A percentile compares a stretch with the other conserved stretches of the same genome.
Evolutionary conservation across 176 grass and related monocot genomes (phyloP).

Genomic region (Typha latifolia): DNA sequence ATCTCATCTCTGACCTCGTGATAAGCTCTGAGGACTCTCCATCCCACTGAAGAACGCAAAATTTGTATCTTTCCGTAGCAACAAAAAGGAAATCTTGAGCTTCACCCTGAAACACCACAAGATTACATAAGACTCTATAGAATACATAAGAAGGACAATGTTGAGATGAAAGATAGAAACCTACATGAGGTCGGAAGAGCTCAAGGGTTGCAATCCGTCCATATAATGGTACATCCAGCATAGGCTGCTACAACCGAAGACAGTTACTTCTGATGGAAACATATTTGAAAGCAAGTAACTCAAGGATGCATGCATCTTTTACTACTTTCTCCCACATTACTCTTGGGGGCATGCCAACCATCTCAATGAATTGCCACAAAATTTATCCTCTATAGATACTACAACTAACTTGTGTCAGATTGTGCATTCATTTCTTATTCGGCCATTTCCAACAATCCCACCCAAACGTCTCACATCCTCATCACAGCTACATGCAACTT

Average conservation of each 20-base stretch:
- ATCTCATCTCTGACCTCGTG: slow-evolving; percentile 49
- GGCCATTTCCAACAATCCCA: too few species aligned
- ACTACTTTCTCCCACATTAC: neutral
- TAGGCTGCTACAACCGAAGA: slow-evolving; percentile 39
- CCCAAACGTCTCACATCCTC: too few species aligned
- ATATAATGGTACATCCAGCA: slow-evolving; percentile 98
- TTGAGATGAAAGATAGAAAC: slow-evolving; percentile 13
- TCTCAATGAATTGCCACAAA: too few species aligned
- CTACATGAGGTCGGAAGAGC: slow-evolving; percentile 91
- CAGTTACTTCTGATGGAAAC: neutral
- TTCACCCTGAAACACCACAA: slow-evolving; percentile 54
- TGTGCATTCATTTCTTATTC: too few species aligned
- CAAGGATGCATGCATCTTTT: neutral
- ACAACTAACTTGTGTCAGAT: too few species aligned
- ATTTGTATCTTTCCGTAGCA: slow-evolving; percentile 91
- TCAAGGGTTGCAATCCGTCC: slow-evolving; percentile 85
- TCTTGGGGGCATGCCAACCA: too few species aligned
- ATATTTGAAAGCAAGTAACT: neutral
- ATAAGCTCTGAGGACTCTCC: slow-evolving; percentile 80
- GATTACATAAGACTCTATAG: neutral
- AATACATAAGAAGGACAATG: neutral
- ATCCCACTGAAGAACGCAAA: slow-evolving; percentile 95
- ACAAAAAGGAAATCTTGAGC: slow-evolving; percentile 92
- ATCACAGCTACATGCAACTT: too few species aligned
- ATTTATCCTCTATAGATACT: too few species aligned